Evolutionary conservation across 176 grass and related monocot species (phyloP).

Genomic region (Hordeum vulgare): DNA sequence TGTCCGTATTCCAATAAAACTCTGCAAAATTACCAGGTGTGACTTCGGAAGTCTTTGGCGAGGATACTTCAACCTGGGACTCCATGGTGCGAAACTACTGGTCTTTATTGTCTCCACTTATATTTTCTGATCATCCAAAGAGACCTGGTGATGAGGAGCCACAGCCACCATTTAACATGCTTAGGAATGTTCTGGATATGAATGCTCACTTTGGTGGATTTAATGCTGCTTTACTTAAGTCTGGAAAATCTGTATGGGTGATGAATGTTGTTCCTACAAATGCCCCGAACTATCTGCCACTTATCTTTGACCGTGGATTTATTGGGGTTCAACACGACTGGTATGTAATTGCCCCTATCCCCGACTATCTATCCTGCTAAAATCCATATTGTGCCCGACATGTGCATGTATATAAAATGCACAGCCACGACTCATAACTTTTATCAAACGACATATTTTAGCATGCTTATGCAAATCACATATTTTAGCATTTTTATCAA

Average conservation of each 20-base stretch:
- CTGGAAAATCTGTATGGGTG: constrained; percentile 88
- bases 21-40: constrained; percentile 44
- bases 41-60: constrained; percentile 58
- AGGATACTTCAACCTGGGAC: constrained; percentile 76
- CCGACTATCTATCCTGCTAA: background rate
- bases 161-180: constrained; percentile 96
- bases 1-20: constrained; percentile 9
- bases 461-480: background rate
- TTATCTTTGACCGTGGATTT: constrained; percentile 92
- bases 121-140: constrained; percentile 99
- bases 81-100: constrained; percentile 81
- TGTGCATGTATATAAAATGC: background rate
- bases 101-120: constrained; percentile 92
- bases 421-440: background rate
- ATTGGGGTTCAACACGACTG: constrained; percentile 95
- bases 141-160: constrained; percentile 97
- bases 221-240: constrained; percentile 89
- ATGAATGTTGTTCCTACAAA: constrained; percentile 95
- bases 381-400: background rate
- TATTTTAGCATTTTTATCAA: background rate
- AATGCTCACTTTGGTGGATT: constrained; percentile 93
- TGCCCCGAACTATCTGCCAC: constrained; percentile 62
- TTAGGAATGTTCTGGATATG: constrained; percentile 98
- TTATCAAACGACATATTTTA: background rate
- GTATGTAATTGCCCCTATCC: constrained; percentile 31